Evolutionary conservation across 2,329 filamentous ascomycete species (phyloP).

Genomic region (Colletotrichum godetiae): DNA sequence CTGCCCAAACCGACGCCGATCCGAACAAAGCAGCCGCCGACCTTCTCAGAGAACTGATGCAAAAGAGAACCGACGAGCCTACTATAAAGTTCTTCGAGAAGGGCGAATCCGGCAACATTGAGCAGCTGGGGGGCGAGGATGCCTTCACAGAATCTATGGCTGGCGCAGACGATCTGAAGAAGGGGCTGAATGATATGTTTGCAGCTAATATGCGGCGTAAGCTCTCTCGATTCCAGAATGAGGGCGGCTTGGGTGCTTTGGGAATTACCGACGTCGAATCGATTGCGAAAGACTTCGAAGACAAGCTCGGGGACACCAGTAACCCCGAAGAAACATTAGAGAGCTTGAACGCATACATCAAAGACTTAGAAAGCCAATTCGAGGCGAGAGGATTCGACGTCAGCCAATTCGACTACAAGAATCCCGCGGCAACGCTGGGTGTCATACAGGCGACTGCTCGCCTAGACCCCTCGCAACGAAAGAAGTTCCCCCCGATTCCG

Average conservation of each 20-base stretch:
- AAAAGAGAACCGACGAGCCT: constrained; percentile 30
- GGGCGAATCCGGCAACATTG: constrained; percentile 49
- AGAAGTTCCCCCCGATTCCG: constrained; percentile 39
- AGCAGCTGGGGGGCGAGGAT: constrained; percentile 51
- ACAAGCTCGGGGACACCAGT: constrained; percentile 31
- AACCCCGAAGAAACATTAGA: constrained; percentile 50
- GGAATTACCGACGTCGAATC: constrained; percentile 60
- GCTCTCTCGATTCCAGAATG: constrained; percentile 42
- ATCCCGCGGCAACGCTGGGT: constrained; percentile 30
- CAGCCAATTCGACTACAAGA: constrained; percentile 26
- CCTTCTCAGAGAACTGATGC: constrained; percentile 39
- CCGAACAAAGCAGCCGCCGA: constrained; percentile 17
- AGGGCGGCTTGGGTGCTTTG: constrained; percentile 43
- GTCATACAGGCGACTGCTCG: constrained; percentile 30
- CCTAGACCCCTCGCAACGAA: constrained; percentile 37
- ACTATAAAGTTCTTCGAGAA: constrained; percentile 62
- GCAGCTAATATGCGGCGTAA: constrained; percentile 41
- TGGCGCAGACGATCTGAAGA: constrained; percentile 42
- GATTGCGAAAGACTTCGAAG: constrained; percentile 45
- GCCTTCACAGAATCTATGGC: constrained; percentile 54
- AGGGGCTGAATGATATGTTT: constrained; percentile 41
- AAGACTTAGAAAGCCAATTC: constrained; percentile 43
- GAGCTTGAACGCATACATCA: constrained; percentile 48
- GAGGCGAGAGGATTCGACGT: constrained; percentile 31
- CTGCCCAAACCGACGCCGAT: neutral